phyloP scores from a whole-genome alignment of 306 rosid species.

The Macrotyloma uniflorum region DNA sequence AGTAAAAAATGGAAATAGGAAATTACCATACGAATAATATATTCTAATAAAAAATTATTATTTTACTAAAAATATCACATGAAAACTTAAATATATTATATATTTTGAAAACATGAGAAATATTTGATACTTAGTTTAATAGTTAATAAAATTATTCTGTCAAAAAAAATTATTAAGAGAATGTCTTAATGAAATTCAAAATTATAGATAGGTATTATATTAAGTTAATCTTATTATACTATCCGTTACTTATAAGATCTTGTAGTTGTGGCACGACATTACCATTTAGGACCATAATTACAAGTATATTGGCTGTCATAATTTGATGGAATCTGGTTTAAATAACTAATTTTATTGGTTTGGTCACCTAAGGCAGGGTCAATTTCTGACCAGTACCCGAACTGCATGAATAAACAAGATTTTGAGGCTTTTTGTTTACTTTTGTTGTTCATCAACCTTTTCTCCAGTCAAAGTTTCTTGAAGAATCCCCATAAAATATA shows the following conservation, averaged over 20 bases:
- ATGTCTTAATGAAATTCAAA: not conserved
- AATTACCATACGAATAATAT: too few species aligned
- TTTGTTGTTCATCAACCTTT: constrained; percentile 20
- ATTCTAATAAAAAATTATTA: too few species aligned
- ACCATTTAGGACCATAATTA: constrained; percentile 12
- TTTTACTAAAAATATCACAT: too few species aligned
- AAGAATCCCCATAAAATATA: constrained; percentile 48
- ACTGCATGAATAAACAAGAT: constrained; percentile 25
- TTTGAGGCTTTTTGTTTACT: constrained; percentile 2
- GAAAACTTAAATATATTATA: too few species aligned
- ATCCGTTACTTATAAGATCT: not conserved
- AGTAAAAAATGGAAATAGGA: too few species aligned
- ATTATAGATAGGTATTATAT: too few species aligned
- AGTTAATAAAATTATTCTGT: not conserved
- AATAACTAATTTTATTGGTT: constrained; percentile 18
- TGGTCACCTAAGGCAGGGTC: constrained; percentile 43
- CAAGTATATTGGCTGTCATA: constrained; percentile 14
- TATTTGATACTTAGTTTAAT: not conserved
- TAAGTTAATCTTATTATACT: not conserved
- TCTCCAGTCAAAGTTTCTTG: constrained; percentile 50
- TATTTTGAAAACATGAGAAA: too few species aligned
- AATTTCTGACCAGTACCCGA: constrained; percentile 37
- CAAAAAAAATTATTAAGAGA: not conserved
- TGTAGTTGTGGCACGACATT: not conserved
- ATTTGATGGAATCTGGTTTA: constrained; percentile 15